These are phyloP conservation scores for Fusarium fujikuroi DNA, from an alignment of 2,329 filamentous ascomycete species.

Conservation along the genomic window DNA sequence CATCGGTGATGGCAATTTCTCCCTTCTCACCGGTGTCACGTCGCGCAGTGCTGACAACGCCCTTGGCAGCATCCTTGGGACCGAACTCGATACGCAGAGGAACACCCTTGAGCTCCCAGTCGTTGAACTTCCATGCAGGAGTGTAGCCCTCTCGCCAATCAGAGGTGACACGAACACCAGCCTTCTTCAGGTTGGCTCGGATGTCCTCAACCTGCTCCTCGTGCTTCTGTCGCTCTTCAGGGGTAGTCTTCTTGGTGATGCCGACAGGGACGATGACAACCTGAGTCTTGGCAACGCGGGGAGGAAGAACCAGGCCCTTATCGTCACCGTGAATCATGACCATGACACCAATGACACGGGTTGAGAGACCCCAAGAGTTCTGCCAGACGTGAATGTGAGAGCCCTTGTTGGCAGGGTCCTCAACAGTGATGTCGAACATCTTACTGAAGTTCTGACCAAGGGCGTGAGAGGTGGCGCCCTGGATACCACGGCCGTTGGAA, in stretches of 20 bases:
- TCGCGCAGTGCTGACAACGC: slow-evolving; percentile 85
- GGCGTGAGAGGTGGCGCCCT: slow-evolving; percentile 93
- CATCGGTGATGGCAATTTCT: slow-evolving; percentile 78
- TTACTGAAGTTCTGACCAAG: slow-evolving; percentile 98
- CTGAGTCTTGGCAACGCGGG: slow-evolving; percentile 87
- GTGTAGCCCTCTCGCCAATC: slow-evolving; percentile 93
- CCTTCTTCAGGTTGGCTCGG: slow-evolving; percentile 73
- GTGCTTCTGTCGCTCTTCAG: slow-evolving; percentile 81
- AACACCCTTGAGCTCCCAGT: slow-evolving; percentile 97
- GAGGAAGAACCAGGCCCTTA: slow-evolving; percentile 92
- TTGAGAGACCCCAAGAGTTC: slow-evolving; percentile 98
- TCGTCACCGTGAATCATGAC: slow-evolving; percentile 98
- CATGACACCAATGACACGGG: slow-evolving; percentile 97
- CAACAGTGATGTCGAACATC: slow-evolving; percentile 98
- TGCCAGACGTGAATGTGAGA: slow-evolving; percentile 92
- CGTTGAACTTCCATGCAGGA: slow-evolving; percentile 98
- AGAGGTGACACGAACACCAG: slow-evolving; percentile 79
- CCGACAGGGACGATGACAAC: slow-evolving; percentile 91
- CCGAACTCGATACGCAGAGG: slow-evolving; percentile 95
- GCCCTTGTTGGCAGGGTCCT: slow-evolving; percentile 86
- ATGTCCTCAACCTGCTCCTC: slow-evolving; percentile 80
- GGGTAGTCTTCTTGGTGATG: slow-evolving; percentile 85
- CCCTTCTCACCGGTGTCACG: slow-evolving; percentile 89
- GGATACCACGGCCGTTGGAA: slow-evolving; percentile 93
- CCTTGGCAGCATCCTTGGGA: slow-evolving; percentile 89